These are phyloP conservation scores for Dovyalis caffra DNA, from an alignment of 345 rosid species.

Conservation along the genomic window DNA sequence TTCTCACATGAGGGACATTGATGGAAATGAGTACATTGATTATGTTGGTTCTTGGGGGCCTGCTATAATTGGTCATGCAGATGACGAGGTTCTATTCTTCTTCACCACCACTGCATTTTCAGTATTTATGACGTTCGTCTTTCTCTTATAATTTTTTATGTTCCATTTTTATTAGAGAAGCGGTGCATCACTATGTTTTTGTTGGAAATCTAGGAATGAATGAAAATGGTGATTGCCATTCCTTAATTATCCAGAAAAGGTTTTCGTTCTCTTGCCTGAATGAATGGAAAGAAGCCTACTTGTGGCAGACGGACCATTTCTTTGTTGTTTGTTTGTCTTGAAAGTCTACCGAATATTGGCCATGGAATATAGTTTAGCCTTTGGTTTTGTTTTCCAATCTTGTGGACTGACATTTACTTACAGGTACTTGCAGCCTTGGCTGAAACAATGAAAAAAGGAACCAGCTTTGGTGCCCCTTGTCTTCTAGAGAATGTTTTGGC, in stretches of 20 bases:
- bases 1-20: slow-evolving; percentile 88
- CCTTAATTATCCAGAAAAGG: neutral
- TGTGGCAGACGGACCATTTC: neutral
- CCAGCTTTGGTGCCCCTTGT: slow-evolving; percentile 99
- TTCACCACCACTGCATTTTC: neutral
- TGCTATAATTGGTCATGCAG: slow-evolving; percentile 95
- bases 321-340: neutral
- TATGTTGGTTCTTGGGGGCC: slow-evolving; percentile 99
- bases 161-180: neutral
- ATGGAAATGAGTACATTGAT: slow-evolving; percentile 94
- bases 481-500: slow-evolving; percentile 86
- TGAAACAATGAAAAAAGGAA: slow-evolving; percentile 95
- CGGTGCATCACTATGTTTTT: neutral
- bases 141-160: neutral
- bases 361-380: neutral
- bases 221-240: neutral
- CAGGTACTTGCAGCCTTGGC: slow-evolving; percentile 85
- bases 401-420: slow-evolving; percentile 11
- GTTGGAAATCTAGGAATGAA: neutral
- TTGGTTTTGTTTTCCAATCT: neutral
- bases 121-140: neutral
- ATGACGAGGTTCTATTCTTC: slow-evolving; percentile 61
- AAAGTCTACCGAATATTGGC: neutral
- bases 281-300: neutral
- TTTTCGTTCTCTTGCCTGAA: neutral